Evolutionary conservation across 805 yeast genomes (phyloP).

Genomic region (Martiniozyma abietophila): DNA sequence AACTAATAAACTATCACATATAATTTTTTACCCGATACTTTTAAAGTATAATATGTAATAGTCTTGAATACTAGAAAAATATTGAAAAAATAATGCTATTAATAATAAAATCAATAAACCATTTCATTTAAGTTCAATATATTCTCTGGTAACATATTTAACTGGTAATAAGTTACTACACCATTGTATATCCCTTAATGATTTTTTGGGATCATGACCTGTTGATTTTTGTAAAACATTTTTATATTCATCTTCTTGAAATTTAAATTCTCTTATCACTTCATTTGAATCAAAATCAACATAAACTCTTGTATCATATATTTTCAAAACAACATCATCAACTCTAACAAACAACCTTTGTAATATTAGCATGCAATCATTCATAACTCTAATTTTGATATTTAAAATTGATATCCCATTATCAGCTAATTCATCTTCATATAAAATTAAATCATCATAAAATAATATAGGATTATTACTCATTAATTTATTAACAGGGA

Average conservation of each 20-base stretch:
- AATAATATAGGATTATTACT: constrained; percentile 77
- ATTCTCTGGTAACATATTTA: constrained; percentile 18
- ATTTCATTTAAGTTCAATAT: constrained; percentile 8
- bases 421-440: constrained; percentile 94
- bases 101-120: no score
- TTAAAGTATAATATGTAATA: no score
- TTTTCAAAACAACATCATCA: constrained; percentile 78
- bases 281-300: constrained; percentile 60
- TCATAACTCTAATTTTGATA: constrained; percentile 85
- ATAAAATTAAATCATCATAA: constrained; percentile 80
- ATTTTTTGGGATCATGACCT: constrained; percentile 49
- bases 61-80: no score
- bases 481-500: constrained; percentile 64
- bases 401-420: constrained; percentile 79
- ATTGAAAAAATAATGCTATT: no score
- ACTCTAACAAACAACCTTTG: constrained; percentile 78
- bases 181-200: constrained; percentile 80
- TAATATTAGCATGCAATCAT: constrained; percentile 60
- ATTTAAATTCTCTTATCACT: constrained; percentile 70
- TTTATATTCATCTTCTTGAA: constrained; percentile 49
- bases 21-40: no score
- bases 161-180: constrained; percentile 40
- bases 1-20: no score
- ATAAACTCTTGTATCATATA: constrained; percentile 77
- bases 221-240: constrained; percentile 29